Base-by-base conservation (phyloP, 441 rosid species). In the Adansonia grandidieri region DNA sequence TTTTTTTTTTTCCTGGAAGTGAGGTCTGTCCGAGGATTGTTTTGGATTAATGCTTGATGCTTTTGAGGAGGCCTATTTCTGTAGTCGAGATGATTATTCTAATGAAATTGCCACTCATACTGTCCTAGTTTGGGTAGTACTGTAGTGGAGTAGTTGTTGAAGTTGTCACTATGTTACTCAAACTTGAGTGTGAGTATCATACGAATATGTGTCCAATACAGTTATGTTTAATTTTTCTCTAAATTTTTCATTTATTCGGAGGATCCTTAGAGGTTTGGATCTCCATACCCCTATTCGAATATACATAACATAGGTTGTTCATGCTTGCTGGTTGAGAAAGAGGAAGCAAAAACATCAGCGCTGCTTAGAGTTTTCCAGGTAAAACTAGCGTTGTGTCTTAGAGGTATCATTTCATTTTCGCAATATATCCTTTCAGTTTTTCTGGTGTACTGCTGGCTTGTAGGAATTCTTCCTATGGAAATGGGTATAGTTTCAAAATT, bases 331-430 rank as follows among this genome's bases (percentile, higher is more conserved):
- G 98, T 77, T 71, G 81, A 86, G 81, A 19, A 97, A 91, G 84
- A 82, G 94, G 77, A 90, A 88, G 40, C 65, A 10, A 80, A 91
- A 85, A 70, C 88, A 75, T 72, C 87, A 58, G 76, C 92, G 1
- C 86, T 95, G 79, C 88, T 97, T 69, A 83, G 89, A 80, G 89
- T 90, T 74, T 95, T 97, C 82, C 98, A 93, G 99, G 99, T 97
- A 90, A 84, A 20, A 24, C 9, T 7, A 57, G 10, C 11, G 22
- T 74, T 47, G 2, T 45, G 6, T n/a, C 6, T 73, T 44, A 53
- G 44, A 32, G 57, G 6, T 80, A 50, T 82, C 2, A 11, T 76
- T 37, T 64, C 20, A 64, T 37, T 6, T 32, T 15, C 40, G 48
- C 48, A 37, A 37, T 64, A 37, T 64, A 15, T 37, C 48, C 10